Conservation (phyloP, 768 basidiomycete species). For the Mycena belliarum region DNA sequence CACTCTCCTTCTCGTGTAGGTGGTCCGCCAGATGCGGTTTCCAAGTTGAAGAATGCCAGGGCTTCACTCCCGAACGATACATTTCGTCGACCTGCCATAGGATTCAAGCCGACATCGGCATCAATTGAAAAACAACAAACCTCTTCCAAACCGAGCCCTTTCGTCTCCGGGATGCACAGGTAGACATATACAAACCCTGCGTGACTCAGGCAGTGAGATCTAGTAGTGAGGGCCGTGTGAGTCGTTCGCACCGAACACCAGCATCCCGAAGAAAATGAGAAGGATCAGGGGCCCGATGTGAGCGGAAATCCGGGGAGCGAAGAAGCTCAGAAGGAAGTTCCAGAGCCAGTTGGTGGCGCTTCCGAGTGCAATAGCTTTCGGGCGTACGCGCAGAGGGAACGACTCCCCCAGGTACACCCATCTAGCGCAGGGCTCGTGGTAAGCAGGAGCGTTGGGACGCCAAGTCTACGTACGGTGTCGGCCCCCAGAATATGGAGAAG, state of each 20-base stretch:
- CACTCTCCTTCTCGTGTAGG: slow-evolving; percentile 34
- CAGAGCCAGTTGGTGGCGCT: slow-evolving; percentile 68
- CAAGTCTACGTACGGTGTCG: slow-evolving; percentile 48
- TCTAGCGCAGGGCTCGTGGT: slow-evolving; percentile 24
- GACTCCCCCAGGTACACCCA: slow-evolving; percentile 81
- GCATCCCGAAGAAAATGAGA: slow-evolving; percentile 76
- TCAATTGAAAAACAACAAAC: slow-evolving; percentile 30
- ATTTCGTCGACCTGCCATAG: slow-evolving; percentile 64
- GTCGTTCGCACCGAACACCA: slow-evolving; percentile 45
- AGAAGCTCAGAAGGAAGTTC: slow-evolving; percentile 77
- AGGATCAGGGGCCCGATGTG: slow-evolving; percentile 74
- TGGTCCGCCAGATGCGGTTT: slow-evolving; percentile 49
- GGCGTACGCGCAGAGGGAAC: slow-evolving; percentile 78
- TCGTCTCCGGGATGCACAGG: slow-evolving; percentile 80
- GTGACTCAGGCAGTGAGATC: neutral
- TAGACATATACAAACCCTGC: slow-evolving; percentile 66
- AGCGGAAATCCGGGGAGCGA: slow-evolving; percentile 65
- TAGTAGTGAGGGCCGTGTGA: too few species aligned
- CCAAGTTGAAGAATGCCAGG: slow-evolving; percentile 68
- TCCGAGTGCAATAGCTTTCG: slow-evolving; percentile 78
- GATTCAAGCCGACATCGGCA: neutral
- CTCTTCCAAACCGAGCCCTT: slow-evolving; percentile 75
- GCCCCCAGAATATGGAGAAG: slow-evolving; percentile 77
- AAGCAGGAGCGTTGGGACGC: neutral
- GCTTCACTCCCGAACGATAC: slow-evolving; percentile 65